These are phyloP conservation scores for Eucalyptus victrix DNA, from an alignment of 345 rosid genomes.

Conservation along the genomic window DNA sequence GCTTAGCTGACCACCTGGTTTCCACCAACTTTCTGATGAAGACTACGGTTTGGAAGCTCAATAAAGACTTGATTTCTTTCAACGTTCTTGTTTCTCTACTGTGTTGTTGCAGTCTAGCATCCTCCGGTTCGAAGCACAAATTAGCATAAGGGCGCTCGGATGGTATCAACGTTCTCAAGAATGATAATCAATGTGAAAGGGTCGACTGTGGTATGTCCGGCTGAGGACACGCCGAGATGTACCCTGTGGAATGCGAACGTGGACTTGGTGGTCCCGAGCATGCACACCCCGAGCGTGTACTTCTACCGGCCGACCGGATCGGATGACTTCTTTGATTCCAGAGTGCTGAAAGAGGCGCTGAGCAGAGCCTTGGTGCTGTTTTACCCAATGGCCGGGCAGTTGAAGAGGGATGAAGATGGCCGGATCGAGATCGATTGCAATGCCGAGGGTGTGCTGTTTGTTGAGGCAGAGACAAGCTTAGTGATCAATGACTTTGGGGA, in stretches of 20 bases:
- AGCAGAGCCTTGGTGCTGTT: constrained; percentile 73
- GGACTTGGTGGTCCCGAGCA: constrained; percentile 80
- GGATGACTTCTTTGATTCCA: constrained; percentile 53
- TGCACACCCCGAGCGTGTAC: constrained; percentile 98
- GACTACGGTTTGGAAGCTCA: background rate
- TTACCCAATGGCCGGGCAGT: constrained; percentile 54
- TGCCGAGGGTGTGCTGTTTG: constrained; percentile 75
- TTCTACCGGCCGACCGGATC: constrained; percentile 65
- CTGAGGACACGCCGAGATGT: constrained; percentile 42
- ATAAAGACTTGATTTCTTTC: background rate
- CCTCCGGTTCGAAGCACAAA: background rate
- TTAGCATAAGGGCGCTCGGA: background rate
- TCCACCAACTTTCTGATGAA: background rate
- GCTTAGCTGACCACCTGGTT: background rate
- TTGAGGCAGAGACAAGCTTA: constrained; percentile 60
- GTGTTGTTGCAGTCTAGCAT: background rate
- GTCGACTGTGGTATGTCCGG: constrained; percentile 67
- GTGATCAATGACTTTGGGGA: constrained; percentile 35
- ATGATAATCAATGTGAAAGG: constrained; percentile 63
- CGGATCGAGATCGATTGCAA: constrained; percentile 49
- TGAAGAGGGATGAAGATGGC: constrained; percentile 45
- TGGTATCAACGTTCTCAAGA: background rate
- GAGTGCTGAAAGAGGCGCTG: constrained; percentile 53
- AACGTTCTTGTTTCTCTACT: background rate
- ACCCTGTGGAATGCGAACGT: constrained; percentile 83